Evolutionary conservation across 331 rosid genomes (phyloP).

Genomic region (Malus hybrid): DNA sequence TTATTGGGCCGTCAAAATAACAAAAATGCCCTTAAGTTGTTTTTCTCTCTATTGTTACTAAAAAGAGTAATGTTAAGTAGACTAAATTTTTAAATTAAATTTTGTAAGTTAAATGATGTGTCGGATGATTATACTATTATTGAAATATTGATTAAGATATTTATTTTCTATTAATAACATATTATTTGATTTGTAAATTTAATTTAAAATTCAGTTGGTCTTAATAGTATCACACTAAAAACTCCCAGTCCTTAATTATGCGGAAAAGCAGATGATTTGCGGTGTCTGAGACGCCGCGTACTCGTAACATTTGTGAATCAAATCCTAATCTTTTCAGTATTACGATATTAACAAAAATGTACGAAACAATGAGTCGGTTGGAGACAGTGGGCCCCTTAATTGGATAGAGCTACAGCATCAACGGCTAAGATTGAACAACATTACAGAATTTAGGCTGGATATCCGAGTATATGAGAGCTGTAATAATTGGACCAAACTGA

Average conservation of each 20-base stretch:
- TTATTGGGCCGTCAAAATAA: not conserved
- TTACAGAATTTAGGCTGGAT: not conserved
- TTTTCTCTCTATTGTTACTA: rapidly evolving
- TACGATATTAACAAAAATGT: not conserved
- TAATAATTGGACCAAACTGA: slow-evolving; percentile 38
- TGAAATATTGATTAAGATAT: too few relatives aligned
- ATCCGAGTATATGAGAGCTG: slow-evolving; percentile 44
- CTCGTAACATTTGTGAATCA: not conserved
- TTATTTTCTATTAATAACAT: too few relatives aligned
- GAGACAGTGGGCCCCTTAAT: slow-evolving; percentile 20
- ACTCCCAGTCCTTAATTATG: not conserved
- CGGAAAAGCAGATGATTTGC: slow-evolving; percentile 12
- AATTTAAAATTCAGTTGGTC: too few relatives aligned
- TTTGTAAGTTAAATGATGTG: too few relatives aligned
- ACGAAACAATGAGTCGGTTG: not conserved
- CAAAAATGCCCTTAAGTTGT: not conserved
- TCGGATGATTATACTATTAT: too few relatives aligned
- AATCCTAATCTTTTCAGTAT: not conserved
- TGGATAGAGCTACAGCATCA: slow-evolving; percentile 19
- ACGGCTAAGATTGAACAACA: slow-evolving; percentile 20
- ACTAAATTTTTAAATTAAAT: too few relatives aligned
- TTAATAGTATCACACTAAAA: too few relatives aligned
- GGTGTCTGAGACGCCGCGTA: slow-evolving; percentile 43
- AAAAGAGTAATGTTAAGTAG: rapidly evolving
- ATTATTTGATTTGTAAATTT: too few relatives aligned